These are phyloP conservation scores for Blastobotrys ciferrii DNA, from an alignment of 1,139 yeast species.

Conservation along the genomic window DNA sequence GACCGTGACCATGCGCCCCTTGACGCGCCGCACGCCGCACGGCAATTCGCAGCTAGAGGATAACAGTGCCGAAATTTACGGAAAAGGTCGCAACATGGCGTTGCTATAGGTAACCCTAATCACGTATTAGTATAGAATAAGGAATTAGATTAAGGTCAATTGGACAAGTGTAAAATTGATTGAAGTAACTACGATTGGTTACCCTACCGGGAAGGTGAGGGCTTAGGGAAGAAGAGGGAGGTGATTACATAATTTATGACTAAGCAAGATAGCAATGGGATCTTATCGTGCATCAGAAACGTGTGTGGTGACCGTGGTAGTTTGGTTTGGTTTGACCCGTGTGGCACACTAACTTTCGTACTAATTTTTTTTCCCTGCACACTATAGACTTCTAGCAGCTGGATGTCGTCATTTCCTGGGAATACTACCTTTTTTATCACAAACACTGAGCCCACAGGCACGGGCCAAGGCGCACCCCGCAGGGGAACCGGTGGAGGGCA, in stretches of 20 bases:
- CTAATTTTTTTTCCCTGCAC: neutral
- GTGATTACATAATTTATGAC: neutral
- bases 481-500: neutral
- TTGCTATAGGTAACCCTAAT: no score
- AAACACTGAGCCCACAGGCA: slow-evolving; percentile 21
- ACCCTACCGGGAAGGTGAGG: neutral
- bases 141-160: no score
- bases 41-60: no score
- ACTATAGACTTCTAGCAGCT: neutral
- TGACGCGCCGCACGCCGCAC: no score
- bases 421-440: slow-evolving; percentile 22
- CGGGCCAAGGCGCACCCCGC: slow-evolving; percentile 1
- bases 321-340: slow-evolving; percentile 4
- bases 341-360: no score
- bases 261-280: neutral
- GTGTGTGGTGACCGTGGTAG: neutral
- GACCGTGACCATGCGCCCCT: no score
- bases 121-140: no score
- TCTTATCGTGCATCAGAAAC: neutral
- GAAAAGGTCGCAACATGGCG: no score
- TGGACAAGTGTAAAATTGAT: no score
- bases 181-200: no score
- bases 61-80: no score
- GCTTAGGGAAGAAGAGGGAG: neutral
- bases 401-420: neutral